phyloP scores from a whole-genome alignment of 1,284 basidiomycete genomes.

The Phenoliferia sp. region DNA sequence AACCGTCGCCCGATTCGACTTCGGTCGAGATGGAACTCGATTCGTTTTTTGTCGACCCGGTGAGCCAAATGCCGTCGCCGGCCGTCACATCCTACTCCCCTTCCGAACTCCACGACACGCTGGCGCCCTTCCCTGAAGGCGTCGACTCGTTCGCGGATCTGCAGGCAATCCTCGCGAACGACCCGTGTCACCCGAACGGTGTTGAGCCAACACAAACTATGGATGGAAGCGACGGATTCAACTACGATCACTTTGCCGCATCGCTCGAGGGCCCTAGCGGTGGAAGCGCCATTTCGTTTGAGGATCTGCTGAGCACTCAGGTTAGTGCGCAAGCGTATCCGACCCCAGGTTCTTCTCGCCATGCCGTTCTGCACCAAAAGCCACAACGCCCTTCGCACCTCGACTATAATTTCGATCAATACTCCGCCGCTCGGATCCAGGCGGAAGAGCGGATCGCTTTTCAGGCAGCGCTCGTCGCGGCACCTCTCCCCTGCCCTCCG shows the following conservation, averaged over 20 bases:
- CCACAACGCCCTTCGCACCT: neutral
- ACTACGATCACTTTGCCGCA: constrained; percentile 27
- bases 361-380: neutral
- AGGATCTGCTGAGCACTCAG: constrained; percentile 14
- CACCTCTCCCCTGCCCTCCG: neutral
- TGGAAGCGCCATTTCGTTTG: constrained; percentile 7
- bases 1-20: constrained; percentile 2
- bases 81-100: constrained; percentile 26
- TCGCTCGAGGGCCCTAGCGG: constrained; percentile 26
- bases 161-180: constrained; percentile 28
- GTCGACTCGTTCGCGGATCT: constrained; percentile 21
- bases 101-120: constrained; percentile 16
- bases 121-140: neutral
- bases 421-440: constrained; percentile 4
- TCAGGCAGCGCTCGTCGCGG: neutral
- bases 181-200: constrained; percentile 18
- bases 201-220: neutral
- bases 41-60: neutral
- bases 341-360: constrained; percentile 14
- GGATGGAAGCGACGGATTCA: constrained; percentile 11
- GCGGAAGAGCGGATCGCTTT: constrained; percentile 18
- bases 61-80: constrained; percentile 26
- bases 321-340: constrained; percentile 13
- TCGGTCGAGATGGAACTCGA: constrained; percentile 14
- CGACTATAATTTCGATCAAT: constrained; percentile 8